These are phyloP conservation scores for Wallacemonas rigidus DNA, from an alignment of 208 protist species.

Conservation along the genomic window DNA sequence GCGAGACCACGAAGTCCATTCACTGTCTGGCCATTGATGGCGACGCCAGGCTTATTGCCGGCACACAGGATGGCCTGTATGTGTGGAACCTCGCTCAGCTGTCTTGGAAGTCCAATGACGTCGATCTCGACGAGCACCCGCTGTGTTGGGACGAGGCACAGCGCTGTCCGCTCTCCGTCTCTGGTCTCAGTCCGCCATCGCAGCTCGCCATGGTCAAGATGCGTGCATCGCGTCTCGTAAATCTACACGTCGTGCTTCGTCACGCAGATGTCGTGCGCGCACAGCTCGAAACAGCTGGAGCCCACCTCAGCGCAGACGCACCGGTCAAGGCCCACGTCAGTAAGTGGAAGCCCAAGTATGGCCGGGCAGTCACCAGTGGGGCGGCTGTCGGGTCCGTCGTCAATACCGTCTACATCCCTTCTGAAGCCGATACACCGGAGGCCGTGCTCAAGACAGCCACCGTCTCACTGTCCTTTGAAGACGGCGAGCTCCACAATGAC, in stretches of 20 bases:
- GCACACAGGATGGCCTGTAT: conserved; percentile 59
- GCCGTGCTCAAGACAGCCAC: conserved; percentile 35
- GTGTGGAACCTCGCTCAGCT: conserved; percentile 63
- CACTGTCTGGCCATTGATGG: conserved; percentile 66
- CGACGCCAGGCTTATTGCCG: conserved; percentile 52
- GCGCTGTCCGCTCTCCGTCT: not conserved
- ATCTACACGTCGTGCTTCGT: conserved; percentile 64
- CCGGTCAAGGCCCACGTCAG: conserved; percentile 14
- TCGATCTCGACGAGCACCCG: conserved; percentile 27
- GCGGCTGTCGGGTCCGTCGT: conserved; percentile 62
- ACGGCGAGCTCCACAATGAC: conserved; percentile 56
- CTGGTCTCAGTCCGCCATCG: conserved; percentile 34
- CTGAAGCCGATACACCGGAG: not conserved
- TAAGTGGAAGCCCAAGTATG: conserved; percentile 77
- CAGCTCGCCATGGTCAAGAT: conserved; percentile 41
- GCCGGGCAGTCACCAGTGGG: conserved; percentile 41
- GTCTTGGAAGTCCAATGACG: conserved; percentile 46
- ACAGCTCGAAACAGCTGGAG: conserved; percentile 20
- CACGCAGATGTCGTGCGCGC: conserved; percentile 26
- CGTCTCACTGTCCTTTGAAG: conserved; percentile 57
- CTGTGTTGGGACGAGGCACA: conserved; percentile 57
- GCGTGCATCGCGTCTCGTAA: conserved; percentile 54
- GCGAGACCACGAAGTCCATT: conserved; percentile 36
- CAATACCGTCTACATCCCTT: conserved; percentile 34
- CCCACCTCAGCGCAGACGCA: too few relatives aligned